Evolutionary conservation across 2,329 filamentous ascomycete genomes (phyloP).

Genomic region (Paraconiothyrium brasiliense): DNA sequence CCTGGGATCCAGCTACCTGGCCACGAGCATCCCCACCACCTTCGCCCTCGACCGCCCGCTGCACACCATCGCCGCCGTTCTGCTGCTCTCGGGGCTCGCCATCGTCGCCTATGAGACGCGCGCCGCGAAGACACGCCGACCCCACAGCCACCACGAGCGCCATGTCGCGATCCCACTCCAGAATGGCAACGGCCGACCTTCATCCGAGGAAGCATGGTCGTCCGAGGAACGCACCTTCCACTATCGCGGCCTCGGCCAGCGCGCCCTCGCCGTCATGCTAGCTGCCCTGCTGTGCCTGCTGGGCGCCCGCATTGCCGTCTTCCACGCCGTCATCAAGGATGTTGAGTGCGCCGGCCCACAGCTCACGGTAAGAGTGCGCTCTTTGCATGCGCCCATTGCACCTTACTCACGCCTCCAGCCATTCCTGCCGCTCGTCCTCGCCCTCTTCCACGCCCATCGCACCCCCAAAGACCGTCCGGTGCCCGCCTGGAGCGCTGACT

Average conservation of each 20-base stretch:
- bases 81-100: slow-evolving; percentile 45
- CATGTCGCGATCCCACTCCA: slow-evolving; percentile 45
- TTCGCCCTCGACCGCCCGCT: slow-evolving; percentile 50
- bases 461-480: slow-evolving; percentile 35
- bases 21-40: slow-evolving; percentile 41
- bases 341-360: slow-evolving; percentile 45
- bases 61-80: slow-evolving; percentile 42
- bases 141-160: slow-evolving; percentile 28
- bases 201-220: slow-evolving; percentile 39
- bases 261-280: slow-evolving; percentile 36
- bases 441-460: slow-evolving; percentile 55
- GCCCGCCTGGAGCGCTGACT: slow-evolving; percentile 41
- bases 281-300: slow-evolving; percentile 41
- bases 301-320: slow-evolving; percentile 42
- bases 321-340: slow-evolving; percentile 39
- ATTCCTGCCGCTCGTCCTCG: slow-evolving; percentile 45
- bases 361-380: slow-evolving; percentile 29
- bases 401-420: slow-evolving; percentile 30
- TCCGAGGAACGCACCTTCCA: slow-evolving; percentile 12
- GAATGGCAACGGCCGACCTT: slow-evolving; percentile 32
- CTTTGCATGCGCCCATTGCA: too few relatives aligned
- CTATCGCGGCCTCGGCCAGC: slow-evolving; percentile 19
- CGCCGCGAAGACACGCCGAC: slow-evolving; percentile 27
- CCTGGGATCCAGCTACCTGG: slow-evolving; percentile 44
- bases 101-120: slow-evolving; percentile 40